These are phyloP conservation scores for Sporobolomyces phaffii DNA, from an alignment of 768 basidiomycete genomes.

Conservation along the genomic window DNA sequence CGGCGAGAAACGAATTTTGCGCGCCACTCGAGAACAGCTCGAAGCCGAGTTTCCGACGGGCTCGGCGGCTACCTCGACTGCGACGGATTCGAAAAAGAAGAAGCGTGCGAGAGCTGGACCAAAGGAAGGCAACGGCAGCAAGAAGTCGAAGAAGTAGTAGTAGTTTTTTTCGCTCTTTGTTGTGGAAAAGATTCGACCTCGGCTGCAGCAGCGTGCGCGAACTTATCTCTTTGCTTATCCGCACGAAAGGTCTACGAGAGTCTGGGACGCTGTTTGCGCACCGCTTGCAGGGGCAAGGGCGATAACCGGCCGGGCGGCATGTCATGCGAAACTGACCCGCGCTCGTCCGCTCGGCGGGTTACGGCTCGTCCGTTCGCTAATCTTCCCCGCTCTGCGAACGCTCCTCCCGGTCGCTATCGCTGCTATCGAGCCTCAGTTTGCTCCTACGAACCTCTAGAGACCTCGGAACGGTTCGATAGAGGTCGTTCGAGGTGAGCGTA, in stretches of 20 bases:
- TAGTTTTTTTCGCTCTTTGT: no score
- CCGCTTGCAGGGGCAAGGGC: no score
- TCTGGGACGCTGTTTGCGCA: no score
- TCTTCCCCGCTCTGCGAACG: neutral
- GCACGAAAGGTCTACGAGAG: no score
- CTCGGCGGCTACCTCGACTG: neutral
- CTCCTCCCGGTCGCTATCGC: no score
- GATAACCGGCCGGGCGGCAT: no score
- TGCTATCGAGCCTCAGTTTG: no score
- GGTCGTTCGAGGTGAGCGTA: neutral
- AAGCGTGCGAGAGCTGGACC: conserved; percentile 13
- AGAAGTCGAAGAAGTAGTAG: conserved; percentile 2
- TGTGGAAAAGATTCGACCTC: no score
- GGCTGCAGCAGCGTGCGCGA: no score
- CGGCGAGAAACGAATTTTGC: conserved; percentile 70
- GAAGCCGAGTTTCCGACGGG: conserved; percentile 10
- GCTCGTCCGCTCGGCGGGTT: neutral
- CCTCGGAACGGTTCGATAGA: neutral
- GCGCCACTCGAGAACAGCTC: conserved; percentile 39
- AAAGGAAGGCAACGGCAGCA: neutral
- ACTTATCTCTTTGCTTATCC: no score
- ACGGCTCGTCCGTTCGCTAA: neutral
- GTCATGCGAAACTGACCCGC: neutral
- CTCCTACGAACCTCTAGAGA: no score
- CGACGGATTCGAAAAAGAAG: conserved; percentile 3